Conservation (phyloP, 2,329 filamentous ascomycete genomes). For the Aureobasidium sp. region DNA sequence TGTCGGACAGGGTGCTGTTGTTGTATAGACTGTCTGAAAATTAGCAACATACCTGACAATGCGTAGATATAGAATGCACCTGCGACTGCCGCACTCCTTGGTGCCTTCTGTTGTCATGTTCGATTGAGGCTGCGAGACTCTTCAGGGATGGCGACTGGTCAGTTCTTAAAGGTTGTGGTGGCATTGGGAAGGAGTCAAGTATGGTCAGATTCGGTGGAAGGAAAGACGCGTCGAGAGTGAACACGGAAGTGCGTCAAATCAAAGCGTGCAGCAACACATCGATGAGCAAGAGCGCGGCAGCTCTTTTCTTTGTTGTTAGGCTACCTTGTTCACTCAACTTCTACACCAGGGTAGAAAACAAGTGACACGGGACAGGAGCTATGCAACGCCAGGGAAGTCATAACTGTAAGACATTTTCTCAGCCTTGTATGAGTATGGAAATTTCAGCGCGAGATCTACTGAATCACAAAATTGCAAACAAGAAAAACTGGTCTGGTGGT, state of each 20-base stretch:
- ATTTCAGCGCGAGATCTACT: no score
- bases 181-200: background rate
- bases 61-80: no score
- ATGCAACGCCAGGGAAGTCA: no score
- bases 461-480: background rate
- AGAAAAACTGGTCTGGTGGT: background rate
- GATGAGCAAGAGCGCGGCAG: background rate
- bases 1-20: background rate
- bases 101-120: background rate
- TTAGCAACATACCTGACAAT: background rate
- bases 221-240: background rate
- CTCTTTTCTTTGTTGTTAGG: background rate
- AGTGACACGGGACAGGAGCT: background rate
- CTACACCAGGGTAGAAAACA: background rate
- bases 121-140: background rate
- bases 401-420: no score
- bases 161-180: background rate
- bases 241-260: no score
- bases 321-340: background rate
- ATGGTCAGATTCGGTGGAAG: background rate
- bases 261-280: no score
- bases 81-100: background rate
- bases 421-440: no score
- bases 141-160: background rate
- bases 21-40: background rate